These are phyloP conservation scores for Knufia fluminis DNA, from an alignment of 2,329 filamentous ascomycete genomes.

Conservation along the genomic window DNA sequence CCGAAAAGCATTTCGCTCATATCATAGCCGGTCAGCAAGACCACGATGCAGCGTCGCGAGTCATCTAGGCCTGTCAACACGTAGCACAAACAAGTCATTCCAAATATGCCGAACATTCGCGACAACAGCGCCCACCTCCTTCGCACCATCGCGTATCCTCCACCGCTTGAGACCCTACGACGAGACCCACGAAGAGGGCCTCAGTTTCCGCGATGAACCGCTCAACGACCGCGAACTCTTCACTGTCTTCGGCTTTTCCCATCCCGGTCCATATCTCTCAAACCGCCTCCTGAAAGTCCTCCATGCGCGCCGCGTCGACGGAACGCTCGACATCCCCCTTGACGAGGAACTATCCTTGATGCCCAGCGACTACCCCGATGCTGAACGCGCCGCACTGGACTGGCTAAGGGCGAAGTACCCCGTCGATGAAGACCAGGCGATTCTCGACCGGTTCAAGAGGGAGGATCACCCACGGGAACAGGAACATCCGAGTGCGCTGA, in stretches of 20 bases:
- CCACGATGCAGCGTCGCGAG: slow-evolving; percentile 6
- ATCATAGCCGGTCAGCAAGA: not conserved
- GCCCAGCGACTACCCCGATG: slow-evolving; percentile 23
- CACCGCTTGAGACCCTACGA: slow-evolving; percentile 3
- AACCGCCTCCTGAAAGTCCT: slow-evolving; percentile 28
- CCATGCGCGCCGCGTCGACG: slow-evolving; percentile 35
- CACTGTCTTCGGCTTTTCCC: slow-evolving; percentile 14
- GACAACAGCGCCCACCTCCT: not conserved
- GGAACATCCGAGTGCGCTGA: slow-evolving; percentile 20
- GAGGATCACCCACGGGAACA: slow-evolving; percentile 20
- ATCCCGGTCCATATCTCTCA: slow-evolving; percentile 13
- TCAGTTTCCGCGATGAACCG: slow-evolving; percentile 17
- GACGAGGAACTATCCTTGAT: slow-evolving; percentile 31
- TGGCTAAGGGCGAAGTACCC: slow-evolving; percentile 37
- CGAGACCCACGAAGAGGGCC: slow-evolving; percentile 13
- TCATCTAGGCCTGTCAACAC: too few species aligned
- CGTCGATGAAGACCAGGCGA: slow-evolving; percentile 40
- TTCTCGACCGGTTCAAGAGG: slow-evolving; percentile 33
- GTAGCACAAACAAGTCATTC: not conserved
- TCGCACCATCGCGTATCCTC: not conserved
- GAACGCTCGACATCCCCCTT: slow-evolving; percentile 37
- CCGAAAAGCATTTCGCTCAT: not conserved
- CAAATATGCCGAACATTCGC: not conserved
- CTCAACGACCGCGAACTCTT: slow-evolving; percentile 13
- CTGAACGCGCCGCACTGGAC: slow-evolving; percentile 29